Percentiles rank a stretch among this genome's conserved stretches.
phyloP scores from a whole-genome alignment of 2,329 filamentous ascomycete species.

The Hymenoscyphus salicellus region DNA sequence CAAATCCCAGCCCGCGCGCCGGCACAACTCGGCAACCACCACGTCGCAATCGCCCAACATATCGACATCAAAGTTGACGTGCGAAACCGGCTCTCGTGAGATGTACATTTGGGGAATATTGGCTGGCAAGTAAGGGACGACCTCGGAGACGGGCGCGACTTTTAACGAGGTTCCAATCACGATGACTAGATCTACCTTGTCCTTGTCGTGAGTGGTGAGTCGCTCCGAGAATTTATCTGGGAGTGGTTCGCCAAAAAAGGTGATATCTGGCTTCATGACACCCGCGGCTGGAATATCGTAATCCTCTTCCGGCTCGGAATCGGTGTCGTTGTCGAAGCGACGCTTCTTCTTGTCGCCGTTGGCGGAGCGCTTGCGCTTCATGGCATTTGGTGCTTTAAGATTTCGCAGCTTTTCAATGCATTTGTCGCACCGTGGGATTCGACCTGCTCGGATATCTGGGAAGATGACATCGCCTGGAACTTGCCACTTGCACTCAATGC shows the following conservation, averaged over 20 bases:
- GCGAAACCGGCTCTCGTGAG: constrained; percentile 75
- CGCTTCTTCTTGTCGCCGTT: constrained; percentile 47
- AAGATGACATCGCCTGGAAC: constrained; percentile 77
- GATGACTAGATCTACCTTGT: constrained; percentile 81
- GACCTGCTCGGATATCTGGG: constrained; percentile 70
- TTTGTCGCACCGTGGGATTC: constrained; percentile 71
- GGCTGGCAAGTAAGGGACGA: constrained; percentile 75
- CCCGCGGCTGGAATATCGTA: constrained; percentile 67
- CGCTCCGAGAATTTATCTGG: constrained; percentile 79
- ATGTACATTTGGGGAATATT: constrained; percentile 88
- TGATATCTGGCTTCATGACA: constrained; percentile 97
- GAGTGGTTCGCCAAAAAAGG: constrained; percentile 91
- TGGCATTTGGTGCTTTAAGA: constrained; percentile 49
- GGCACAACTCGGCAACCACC: constrained; percentile 81
- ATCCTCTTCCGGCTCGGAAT: constrained; percentile 51
- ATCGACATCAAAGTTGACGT: constrained; percentile 95
- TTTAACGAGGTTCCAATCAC: constrained; percentile 96
- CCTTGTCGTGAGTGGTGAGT: constrained; percentile 75
- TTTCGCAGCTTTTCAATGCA: constrained; percentile 59
- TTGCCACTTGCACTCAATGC: constrained; percentile 74
- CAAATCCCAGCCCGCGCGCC: constrained; percentile 75
- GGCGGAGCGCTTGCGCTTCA: constrained; percentile 53
- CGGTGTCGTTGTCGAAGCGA: constrained; percentile 24
- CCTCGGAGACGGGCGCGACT: constrained; percentile 90
- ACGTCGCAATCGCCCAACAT: constrained; percentile 93